Conservation (phyloP, 2,329 filamentous ascomycete genomes). For the Colletotrichum sp. region DNA sequence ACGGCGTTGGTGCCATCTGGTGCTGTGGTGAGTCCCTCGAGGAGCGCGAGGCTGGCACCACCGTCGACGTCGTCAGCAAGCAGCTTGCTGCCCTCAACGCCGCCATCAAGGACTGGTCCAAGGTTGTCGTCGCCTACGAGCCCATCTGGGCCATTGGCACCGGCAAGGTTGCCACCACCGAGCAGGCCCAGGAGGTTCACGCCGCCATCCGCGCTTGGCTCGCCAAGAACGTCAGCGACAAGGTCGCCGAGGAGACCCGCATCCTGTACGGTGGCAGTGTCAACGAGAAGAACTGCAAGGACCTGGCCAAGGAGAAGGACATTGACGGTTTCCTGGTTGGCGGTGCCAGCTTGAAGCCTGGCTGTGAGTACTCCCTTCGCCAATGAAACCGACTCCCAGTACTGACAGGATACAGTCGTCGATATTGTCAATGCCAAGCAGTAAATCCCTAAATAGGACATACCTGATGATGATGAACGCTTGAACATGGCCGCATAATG, state of each 20-base stretch:
- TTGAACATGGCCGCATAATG: neutral
- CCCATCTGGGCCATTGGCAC: conserved; percentile 97
- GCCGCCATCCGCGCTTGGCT: conserved; percentile 92
- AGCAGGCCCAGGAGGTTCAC: conserved; percentile 94
- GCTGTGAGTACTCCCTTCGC: conserved; percentile 63
- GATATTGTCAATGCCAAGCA: conserved; percentile 65
- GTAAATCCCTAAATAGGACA: conserved; percentile 35
- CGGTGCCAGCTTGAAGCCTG: conserved; percentile 95
- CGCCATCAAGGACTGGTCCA: conserved; percentile 84
- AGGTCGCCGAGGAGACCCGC: conserved; percentile 83
- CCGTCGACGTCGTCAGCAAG: conserved; percentile 81
- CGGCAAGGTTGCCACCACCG: conserved; percentile 86
- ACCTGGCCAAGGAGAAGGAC: conserved; percentile 89
- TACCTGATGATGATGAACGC: conserved; percentile 19
- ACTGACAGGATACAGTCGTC: conserved; percentile 46
- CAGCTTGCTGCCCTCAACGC: conserved; percentile 85
- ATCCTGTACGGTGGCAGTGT: conserved; percentile 98
- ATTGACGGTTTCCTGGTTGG: conserved; percentile 99
- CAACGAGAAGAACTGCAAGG: conserved; percentile 96
- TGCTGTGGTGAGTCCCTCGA: conserved; percentile 97
- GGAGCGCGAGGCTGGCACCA: conserved; percentile 86
- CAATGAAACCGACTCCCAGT: neutral
- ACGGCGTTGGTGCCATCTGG: conserved; percentile 88
- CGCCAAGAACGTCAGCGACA: conserved; percentile 74
- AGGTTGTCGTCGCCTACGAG: conserved; percentile 97